Conservation (phyloP, 2,329 filamentous ascomycete genomes). For the Boeremia exigua region DNA sequence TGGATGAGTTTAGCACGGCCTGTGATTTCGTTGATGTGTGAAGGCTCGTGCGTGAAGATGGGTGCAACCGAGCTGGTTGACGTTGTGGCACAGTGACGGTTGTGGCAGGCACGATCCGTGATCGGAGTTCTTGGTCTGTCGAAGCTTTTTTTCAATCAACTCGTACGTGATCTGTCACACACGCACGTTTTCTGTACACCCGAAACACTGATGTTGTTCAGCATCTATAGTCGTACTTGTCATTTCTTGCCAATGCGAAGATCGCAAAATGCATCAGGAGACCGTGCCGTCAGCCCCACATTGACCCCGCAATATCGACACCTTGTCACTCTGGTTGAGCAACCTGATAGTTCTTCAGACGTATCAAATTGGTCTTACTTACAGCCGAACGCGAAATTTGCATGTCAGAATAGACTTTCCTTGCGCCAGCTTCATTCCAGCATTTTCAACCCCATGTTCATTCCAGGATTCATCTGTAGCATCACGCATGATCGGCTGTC, state of each 20-base stretch:
- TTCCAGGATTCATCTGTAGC: constrained; percentile 2
- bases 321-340: constrained; percentile 1
- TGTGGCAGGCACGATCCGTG: not conserved
- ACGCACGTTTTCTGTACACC: not conserved
- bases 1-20: not conserved
- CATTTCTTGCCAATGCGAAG: not conserved
- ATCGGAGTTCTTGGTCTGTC: too few relatives aligned
- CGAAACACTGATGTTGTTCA: not conserved
- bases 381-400: not conserved
- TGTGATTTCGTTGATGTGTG: not conserved
- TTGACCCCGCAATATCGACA: constrained; percentile 5
- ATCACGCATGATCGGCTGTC: not conserved
- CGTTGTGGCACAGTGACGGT: not conserved
- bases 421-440: constrained; percentile 22
- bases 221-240: not conserved
- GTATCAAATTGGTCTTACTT: not conserved
- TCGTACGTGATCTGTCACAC: too few relatives aligned
- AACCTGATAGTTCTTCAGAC: not conserved
- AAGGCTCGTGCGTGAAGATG: not conserved
- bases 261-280: not conserved
- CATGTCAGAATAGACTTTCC: constrained; percentile 2
- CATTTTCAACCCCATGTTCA: constrained; percentile 12
- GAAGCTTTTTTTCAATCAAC: too few relatives aligned
- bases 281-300: constrained; percentile 1
- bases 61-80: not conserved